Evolutionary conservation across 352 stramenopile species (phyloP).

Genomic region (Sclerospora graminicola): DNA sequence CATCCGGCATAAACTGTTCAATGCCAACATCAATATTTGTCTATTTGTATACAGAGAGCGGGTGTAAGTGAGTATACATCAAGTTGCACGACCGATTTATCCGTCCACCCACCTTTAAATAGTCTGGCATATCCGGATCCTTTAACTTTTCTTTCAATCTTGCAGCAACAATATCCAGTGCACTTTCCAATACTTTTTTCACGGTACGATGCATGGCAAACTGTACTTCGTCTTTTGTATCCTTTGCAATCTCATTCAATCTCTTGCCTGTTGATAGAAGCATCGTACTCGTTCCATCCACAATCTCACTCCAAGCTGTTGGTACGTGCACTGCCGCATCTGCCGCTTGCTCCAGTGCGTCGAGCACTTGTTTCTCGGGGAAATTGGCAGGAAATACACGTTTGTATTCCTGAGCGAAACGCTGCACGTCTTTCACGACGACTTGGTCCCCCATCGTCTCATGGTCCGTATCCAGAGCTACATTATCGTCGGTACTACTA

Average conservation of each 20-base stretch:
- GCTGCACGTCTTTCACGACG: slow-evolving; percentile 53
- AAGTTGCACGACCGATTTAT: too few relatives aligned
- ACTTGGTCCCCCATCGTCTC: slow-evolving; percentile 1
- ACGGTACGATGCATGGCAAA: slow-evolving; percentile 71
- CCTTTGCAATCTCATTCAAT: slow-evolving; percentile 73
- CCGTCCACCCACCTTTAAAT: slow-evolving; percentile 41
- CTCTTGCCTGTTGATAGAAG: slow-evolving; percentile 69
- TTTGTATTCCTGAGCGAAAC: slow-evolving; percentile 73
- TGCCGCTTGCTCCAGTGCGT: slow-evolving; percentile 36
- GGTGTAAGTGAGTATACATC: too few relatives aligned
- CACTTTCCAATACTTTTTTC: slow-evolving; percentile 64
- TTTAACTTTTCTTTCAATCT: slow-evolving; percentile 69
- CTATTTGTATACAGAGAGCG: slow-evolving; percentile 4
- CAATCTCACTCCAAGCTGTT: slow-evolving; percentile 58
- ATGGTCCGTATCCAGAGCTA: neutral
- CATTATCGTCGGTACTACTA: neutral
- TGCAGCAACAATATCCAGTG: slow-evolving; percentile 68
- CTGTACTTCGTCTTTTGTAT: slow-evolving; percentile 79
- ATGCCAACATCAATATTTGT: slow-evolving; percentile 78
- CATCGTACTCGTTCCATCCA: slow-evolving; percentile 71
- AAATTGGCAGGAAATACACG: slow-evolving; percentile 76
- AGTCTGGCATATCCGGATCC: slow-evolving; percentile 75
- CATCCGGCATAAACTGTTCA: slow-evolving; percentile 81
- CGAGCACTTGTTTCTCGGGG: slow-evolving; percentile 50
- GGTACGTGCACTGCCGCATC: slow-evolving; percentile 19